Conservation (phyloP, 2,329 filamentous ascomycete species). For the Hypoxylon sp. region DNA sequence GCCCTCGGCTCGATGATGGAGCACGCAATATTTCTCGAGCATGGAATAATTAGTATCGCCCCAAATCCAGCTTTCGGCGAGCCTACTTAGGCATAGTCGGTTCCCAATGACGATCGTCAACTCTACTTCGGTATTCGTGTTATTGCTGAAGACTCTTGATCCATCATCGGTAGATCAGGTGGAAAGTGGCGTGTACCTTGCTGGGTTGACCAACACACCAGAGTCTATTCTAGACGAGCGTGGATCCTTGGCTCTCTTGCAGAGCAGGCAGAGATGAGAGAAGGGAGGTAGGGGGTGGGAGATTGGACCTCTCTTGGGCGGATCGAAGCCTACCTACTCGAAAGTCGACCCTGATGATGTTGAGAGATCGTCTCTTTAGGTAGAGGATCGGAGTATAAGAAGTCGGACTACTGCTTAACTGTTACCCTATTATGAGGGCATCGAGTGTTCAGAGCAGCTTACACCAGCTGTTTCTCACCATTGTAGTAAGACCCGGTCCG, state of each 20-base stretch:
- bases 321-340: neutral
- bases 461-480: neutral
- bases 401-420: neutral
- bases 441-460: neutral
- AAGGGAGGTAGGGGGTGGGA: neutral
- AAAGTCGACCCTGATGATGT: constrained; percentile 7
- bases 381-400: neutral
- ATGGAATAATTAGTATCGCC: neutral
- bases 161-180: constrained; percentile 11
- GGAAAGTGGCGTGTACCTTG: constrained; percentile 10
- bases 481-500: constrained; percentile 5
- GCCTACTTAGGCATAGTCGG: neutral
- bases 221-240: constrained; percentile 10
- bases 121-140: neutral
- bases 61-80: neutral
- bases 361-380: neutral
- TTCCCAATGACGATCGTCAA: neutral
- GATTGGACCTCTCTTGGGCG: neutral
- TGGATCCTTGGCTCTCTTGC: constrained; percentile 6
- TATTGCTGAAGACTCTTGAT: constrained; percentile 16
- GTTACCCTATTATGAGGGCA: neutral
- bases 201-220: constrained; percentile 3
- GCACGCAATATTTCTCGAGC: neutral
- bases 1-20: constrained; percentile 1
- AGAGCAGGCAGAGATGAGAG: neutral